Evolutionary conservation across 768 basidiomycete species (phyloP).

Genomic region (Pulveroboletus ravenelii): DNA sequence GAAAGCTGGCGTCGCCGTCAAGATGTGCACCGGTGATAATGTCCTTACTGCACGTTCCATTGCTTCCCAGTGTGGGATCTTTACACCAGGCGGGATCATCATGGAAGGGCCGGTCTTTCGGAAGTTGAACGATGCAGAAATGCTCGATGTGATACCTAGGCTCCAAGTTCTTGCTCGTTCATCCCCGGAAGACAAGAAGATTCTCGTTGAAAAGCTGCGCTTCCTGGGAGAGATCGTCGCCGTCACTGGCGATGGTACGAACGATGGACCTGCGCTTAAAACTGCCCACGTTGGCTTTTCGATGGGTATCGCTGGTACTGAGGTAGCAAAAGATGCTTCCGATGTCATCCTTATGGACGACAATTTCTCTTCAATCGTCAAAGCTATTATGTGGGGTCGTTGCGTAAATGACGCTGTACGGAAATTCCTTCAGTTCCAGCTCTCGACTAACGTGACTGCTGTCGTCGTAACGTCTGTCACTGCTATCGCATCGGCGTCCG

Average conservation of each 20-base stretch:
- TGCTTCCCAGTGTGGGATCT: slow-evolving; percentile 94
- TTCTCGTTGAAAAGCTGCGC: slow-evolving; percentile 86
- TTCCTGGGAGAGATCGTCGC: slow-evolving; percentile 85
- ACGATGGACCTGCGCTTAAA: slow-evolving; percentile 95
- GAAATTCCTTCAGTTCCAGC: slow-evolving; percentile 96
- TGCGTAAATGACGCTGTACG: slow-evolving; percentile 97
- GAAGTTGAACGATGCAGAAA: slow-evolving; percentile 61
- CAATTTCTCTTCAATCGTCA: slow-evolving; percentile 93
- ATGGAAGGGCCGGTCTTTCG: slow-evolving; percentile 98
- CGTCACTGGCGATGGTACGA: slow-evolving; percentile 97
- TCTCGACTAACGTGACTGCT: slow-evolving; percentile 92
- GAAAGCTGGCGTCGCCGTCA: slow-evolving; percentile 85
- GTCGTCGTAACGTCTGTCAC: slow-evolving; percentile 92
- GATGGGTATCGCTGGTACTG: slow-evolving; percentile 95
- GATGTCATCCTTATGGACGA: slow-evolving; percentile 99
- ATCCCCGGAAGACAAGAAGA: slow-evolving; percentile 94
- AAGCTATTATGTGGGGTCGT: slow-evolving; percentile 98
- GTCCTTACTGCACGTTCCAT: slow-evolving; percentile 95
- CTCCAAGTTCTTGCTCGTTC: slow-evolving; percentile 96
- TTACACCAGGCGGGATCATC: slow-evolving; percentile 87
- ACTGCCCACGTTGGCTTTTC: slow-evolving; percentile 96
- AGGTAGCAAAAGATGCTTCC: slow-evolving; percentile 98
- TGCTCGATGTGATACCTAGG: slow-evolving; percentile 80
- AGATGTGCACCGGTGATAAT: slow-evolving; percentile 99
- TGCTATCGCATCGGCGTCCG: slow-evolving; percentile 72